Evolutionary conservation across 148 eudicot species (phyloP), one percentile per base, ranked within the genome.

Genomic region (Silene latifolia): DNA sequence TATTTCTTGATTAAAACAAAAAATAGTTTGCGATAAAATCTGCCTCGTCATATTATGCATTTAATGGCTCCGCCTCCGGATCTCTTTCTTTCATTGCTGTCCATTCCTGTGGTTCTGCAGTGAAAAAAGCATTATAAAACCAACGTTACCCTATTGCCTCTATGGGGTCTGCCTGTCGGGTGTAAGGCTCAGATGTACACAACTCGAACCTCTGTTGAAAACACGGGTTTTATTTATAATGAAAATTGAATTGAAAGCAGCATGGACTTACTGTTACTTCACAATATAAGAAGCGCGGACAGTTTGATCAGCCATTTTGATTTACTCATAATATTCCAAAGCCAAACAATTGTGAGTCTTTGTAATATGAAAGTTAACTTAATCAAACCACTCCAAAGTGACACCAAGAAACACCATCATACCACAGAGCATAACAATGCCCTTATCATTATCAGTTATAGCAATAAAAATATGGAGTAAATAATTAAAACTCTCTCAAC

Each of bases 81-180:
- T 86, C 89, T 67, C 82, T 84, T 73, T 86, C 89, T 75, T 76
- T 86, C 81, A 80, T 67, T 15, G 72, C 60, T 53, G 80, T 81
- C 86, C 87, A 86, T 27, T 86, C 89, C 79, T 82, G 85, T 35
- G 87, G 63, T 61, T 82, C 89, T 86, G 83, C 70, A 77, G 53
- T 14, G 60, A 69, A 44, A 62, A 4, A n/a, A 19, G 5, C 67
- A 21, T 51, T 5, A 32, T 76, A 10, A 76, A 42, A 9, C 14
- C 19, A 4, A 63, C 25, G 14, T 21, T 14, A 51, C 56, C 4
- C 56, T 12, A 51, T 13, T 51, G 17, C 56, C 56, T 51, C 56
- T 12, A 51, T 51, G 56, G 44, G 56, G 56, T 51, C 54, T 13
- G 56, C 56, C 56, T 12, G 56, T 51, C 9, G 17, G 5, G 56